Conservation (phyloP, 2,329 filamentous ascomycete species). For the Aspergillus cejpii region DNA sequence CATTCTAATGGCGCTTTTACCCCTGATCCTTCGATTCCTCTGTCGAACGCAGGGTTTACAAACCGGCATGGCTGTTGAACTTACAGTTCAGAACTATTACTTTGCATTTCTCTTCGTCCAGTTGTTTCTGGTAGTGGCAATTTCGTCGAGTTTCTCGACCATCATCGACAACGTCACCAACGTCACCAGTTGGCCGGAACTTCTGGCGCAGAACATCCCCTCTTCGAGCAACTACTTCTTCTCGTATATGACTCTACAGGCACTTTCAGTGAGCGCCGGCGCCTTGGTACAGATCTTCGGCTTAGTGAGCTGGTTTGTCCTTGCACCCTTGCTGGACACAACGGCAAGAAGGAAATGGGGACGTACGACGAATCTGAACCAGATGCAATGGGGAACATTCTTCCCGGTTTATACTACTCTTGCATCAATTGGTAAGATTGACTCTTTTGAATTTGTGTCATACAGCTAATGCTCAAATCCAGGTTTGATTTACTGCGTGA, state of each 20-base stretch:
- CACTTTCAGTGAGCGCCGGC: constrained; percentile 81
- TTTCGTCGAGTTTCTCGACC: constrained; percentile 67
- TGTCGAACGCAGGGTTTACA: constrained; percentile 70
- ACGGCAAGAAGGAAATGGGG: constrained; percentile 78
- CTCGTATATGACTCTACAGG: constrained; percentile 95
- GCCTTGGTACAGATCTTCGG: constrained; percentile 77
- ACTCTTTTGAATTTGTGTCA: background rate
- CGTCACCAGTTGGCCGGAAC: constrained; percentile 62
- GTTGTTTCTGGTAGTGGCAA: constrained; percentile 85
- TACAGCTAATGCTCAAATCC: constrained; percentile 6
- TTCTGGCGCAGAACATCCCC: constrained; percentile 73
- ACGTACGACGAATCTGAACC: constrained; percentile 69
- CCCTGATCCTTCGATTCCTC: constrained; percentile 68
- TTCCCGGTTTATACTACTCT: constrained; percentile 97
- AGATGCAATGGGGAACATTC: constrained; percentile 83
- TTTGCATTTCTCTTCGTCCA: constrained; percentile 93
- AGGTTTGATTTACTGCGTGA: constrained; percentile 75
- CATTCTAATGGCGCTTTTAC: constrained; percentile 72
- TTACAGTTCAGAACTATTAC: constrained; percentile 87
- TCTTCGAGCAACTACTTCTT: constrained; percentile 95
- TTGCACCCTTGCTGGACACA: constrained; percentile 73
- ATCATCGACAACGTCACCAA: constrained; percentile 58
- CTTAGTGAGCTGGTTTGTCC: constrained; percentile 71
- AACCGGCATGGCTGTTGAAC: constrained; percentile 69
- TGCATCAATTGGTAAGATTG: constrained; percentile 66